These are phyloP conservation scores for Geotrichum restrictum DNA, from an alignment of 1,139 yeast genomes.

Conservation along the genomic window DNA sequence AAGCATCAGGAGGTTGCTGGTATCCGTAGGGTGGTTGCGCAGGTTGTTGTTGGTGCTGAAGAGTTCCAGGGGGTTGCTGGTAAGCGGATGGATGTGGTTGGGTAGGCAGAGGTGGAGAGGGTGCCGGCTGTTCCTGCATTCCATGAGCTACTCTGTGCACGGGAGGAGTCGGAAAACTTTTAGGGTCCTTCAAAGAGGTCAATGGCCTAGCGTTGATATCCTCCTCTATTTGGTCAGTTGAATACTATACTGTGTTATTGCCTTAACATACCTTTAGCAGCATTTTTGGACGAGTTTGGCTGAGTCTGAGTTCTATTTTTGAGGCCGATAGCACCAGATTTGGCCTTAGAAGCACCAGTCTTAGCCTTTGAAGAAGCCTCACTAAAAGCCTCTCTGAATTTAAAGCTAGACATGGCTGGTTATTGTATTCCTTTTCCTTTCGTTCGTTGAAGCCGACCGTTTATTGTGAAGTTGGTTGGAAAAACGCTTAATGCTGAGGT, in stretches of 20 bases:
- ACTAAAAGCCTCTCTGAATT: slow-evolving; percentile 17
- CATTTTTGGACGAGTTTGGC: slow-evolving; percentile 18
- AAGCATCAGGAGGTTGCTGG: slow-evolving; percentile 12
- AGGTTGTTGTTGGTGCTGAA: slow-evolving; percentile 5
- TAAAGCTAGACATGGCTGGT: slow-evolving; percentile 13
- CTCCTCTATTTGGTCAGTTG: slow-evolving; percentile 10
- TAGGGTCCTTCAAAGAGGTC: slow-evolving; percentile 41
- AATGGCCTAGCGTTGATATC: slow-evolving; percentile 36
- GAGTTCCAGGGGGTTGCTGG: slow-evolving; percentile 4
- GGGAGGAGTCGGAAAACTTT: slow-evolving; percentile 55
- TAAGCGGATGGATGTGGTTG: slow-evolving; percentile 13
- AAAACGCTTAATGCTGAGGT: background rate
- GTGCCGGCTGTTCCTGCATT: slow-evolving; percentile 26
- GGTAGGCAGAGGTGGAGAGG: slow-evolving; percentile 7
- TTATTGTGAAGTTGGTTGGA: background rate
- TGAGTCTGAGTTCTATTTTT: slow-evolving; percentile 15
- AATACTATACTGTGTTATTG: background rate
- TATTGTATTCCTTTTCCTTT: too few relatives aligned
- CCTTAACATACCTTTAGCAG: slow-evolving; percentile 11
- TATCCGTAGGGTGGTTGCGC: slow-evolving; percentile 4
- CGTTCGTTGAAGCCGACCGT: too few relatives aligned
- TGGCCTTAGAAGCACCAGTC: slow-evolving; percentile 14
- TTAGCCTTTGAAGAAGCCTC: slow-evolving; percentile 18
- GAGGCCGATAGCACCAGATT: slow-evolving; percentile 10
- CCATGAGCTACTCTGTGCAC: slow-evolving; percentile 39